phyloP scores from a whole-genome alignment of 441 rosid genomes.

The Rhodomyrtus psidioides region DNA sequence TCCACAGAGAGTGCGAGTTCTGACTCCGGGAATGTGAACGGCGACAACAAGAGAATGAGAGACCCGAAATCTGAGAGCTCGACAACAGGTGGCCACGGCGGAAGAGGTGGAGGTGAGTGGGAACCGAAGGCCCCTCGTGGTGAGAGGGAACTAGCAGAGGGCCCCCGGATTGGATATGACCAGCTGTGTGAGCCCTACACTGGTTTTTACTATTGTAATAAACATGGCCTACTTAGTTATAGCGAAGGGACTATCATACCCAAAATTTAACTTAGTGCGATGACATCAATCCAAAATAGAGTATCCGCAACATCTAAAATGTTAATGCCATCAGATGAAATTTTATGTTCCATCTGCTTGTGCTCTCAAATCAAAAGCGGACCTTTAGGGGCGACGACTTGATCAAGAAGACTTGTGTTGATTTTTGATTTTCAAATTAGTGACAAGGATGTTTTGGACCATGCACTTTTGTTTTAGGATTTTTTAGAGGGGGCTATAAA shows the following conservation, averaged over 20 bases:
- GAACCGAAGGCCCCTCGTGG: not conserved
- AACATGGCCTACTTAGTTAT: too few relatives aligned
- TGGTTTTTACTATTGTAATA: too few relatives aligned
- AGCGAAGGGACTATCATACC: too few relatives aligned
- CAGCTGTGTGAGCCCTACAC: too few relatives aligned
- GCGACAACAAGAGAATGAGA: not conserved
- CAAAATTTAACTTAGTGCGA: too few relatives aligned
- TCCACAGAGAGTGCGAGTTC: slow-evolving; percentile 1
- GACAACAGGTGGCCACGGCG: not conserved
- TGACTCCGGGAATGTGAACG: not conserved
- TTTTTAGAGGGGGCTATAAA: too few relatives aligned
- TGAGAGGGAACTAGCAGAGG: not conserved
- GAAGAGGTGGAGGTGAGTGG: not conserved
- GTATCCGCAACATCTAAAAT: not conserved
- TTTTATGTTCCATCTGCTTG: not conserved
- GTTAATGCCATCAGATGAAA: not conserved
- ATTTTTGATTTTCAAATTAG: too few relatives aligned
- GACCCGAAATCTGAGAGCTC: not conserved
- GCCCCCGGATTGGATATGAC: slow-evolving; percentile 1
- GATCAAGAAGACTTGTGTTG: not conserved
- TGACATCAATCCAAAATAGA: too few relatives aligned
- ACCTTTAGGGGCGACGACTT: not conserved
- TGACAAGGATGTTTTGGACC: too few relatives aligned
- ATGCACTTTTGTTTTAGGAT: too few relatives aligned
- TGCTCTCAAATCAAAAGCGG: not conserved